phyloP scores from a whole-genome alignment of 2,329 filamentous ascomycete species.

The Fusarium austroafricanum region DNA sequence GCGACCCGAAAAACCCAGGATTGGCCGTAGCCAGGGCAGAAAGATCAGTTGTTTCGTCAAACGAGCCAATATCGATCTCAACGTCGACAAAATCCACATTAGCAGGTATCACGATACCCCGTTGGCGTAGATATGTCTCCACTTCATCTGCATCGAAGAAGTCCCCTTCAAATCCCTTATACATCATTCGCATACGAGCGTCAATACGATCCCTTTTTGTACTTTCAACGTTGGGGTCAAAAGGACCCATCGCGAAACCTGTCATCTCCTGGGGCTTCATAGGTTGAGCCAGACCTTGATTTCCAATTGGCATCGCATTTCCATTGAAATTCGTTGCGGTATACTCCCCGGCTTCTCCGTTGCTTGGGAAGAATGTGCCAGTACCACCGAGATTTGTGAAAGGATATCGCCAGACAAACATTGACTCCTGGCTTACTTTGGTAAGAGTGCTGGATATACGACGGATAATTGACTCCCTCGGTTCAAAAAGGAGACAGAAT shows the following conservation, averaged over 20 bases:
- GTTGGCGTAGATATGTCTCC: conserved; percentile 75
- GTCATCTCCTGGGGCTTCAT: conserved; percentile 41
- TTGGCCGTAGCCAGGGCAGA: not conserved
- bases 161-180: conserved; percentile 75
- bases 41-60: conserved; percentile 43
- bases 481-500: conserved; percentile 73
- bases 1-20: conserved; percentile 28
- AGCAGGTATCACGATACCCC: conserved; percentile 71
- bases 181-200: conserved; percentile 61
- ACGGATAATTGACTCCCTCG: conserved; percentile 59
- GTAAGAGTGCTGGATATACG: conserved; percentile 53
- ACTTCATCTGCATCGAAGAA: conserved; percentile 84
- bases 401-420: conserved; percentile 70
- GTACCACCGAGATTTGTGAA: conserved; percentile 75
- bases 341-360: conserved; percentile 5
- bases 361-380: conserved; percentile 69
- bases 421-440: conserved; percentile 52
- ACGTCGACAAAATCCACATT: conserved; percentile 70
- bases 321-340: not conserved
- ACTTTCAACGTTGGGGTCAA: conserved; percentile 53
- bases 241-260: conserved; percentile 60
- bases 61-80: conserved; percentile 62
- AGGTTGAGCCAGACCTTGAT: conserved; percentile 50
- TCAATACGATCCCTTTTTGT: conserved; percentile 58
- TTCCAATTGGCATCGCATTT: conserved; percentile 48